Evolutionary conservation across 371 early-diverging fungal species (phyloP).

Genomic region (Nematocida sp.): DNA sequence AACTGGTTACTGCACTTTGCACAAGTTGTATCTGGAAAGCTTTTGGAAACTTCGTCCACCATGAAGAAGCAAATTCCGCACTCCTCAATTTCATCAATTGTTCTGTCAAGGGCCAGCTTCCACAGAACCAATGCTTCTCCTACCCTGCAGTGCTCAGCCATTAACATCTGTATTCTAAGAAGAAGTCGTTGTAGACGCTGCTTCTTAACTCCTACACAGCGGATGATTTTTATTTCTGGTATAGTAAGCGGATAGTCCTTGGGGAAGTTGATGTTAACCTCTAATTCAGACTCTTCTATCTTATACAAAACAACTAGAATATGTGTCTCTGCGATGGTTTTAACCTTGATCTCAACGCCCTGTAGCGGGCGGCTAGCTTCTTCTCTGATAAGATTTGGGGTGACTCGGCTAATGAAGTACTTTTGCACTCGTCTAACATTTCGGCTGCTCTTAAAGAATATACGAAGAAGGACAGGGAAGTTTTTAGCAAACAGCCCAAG

Average conservation of each 20-base stretch:
- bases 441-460: slow-evolving; percentile 48
- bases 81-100: slow-evolving; percentile 59
- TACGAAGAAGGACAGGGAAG: slow-evolving; percentile 38
- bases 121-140: slow-evolving; percentile 63
- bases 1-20: slow-evolving; percentile 64
- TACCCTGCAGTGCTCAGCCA: slow-evolving; percentile 62
- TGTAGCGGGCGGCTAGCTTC: slow-evolving; percentile 39
- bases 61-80: slow-evolving; percentile 70
- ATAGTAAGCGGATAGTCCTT: slow-evolving; percentile 45
- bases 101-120: slow-evolving; percentile 64
- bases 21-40: slow-evolving; percentile 63
- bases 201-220: slow-evolving; percentile 45
- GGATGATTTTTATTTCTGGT: slow-evolving; percentile 29
- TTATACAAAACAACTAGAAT: slow-evolving; percentile 42
- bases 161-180: slow-evolving; percentile 58
- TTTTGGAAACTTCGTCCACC: slow-evolving; percentile 58
- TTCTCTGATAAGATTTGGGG: slow-evolving; percentile 33
- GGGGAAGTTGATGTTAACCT: slow-evolving; percentile 57
- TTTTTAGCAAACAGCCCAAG: slow-evolving; percentile 48
- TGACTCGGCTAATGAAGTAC: slow-evolving; percentile 15
- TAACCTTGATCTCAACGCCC: slow-evolving; percentile 39
- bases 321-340: slow-evolving; percentile 41
- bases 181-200: slow-evolving; percentile 49
- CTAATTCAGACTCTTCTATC: slow-evolving; percentile 54
- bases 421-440: slow-evolving; percentile 3